phyloP scores from a whole-genome alignment of 352 stramenopile species.

The Aphanomyces astaci region DNA sequence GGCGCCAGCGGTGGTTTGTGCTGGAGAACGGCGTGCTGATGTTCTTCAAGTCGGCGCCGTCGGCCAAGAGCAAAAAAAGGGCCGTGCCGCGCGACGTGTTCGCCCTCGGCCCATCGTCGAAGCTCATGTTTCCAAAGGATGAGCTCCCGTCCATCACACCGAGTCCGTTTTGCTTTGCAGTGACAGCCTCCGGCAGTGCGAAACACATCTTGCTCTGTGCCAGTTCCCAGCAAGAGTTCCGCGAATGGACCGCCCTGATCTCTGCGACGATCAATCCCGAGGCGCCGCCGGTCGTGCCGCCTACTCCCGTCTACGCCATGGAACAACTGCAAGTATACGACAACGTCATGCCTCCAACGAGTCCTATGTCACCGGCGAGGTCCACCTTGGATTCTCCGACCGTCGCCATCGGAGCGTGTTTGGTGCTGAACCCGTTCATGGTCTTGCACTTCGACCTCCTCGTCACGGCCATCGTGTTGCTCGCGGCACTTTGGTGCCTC shows the following conservation, averaged over 20 bases:
- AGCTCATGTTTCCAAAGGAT: conserved; percentile 58
- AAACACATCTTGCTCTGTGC: conserved; percentile 54
- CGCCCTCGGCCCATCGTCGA: conserved; percentile 24
- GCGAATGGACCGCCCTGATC: conserved; percentile 65
- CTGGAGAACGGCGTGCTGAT: conserved; percentile 57
- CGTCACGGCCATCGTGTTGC: neutral
- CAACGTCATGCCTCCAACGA: neutral
- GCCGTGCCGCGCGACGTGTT: conserved; percentile 29
- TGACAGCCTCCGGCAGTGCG: conserved; percentile 27
- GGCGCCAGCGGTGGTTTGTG: conserved; percentile 79
- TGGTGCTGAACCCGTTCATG: conserved; percentile 5
- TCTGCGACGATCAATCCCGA: conserved; percentile 52
- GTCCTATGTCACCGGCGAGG: neutral
- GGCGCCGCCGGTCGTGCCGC: conserved; percentile 4
- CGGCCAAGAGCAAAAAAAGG: conserved; percentile 39
- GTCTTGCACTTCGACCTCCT: neutral
- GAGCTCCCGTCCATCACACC: conserved; percentile 54
- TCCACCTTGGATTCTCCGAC: neutral
- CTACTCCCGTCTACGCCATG: neutral
- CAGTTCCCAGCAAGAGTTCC: conserved; percentile 59
- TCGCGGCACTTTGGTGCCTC: neutral
- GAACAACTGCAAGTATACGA: neutral
- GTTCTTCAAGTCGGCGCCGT: conserved; percentile 48
- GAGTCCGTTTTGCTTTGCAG: conserved; percentile 72
- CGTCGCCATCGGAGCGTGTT: neutral